These are phyloP conservation scores for Phytophthora pini DNA, from an alignment of 352 stramenopile species.

Conservation along the genomic window DNA sequence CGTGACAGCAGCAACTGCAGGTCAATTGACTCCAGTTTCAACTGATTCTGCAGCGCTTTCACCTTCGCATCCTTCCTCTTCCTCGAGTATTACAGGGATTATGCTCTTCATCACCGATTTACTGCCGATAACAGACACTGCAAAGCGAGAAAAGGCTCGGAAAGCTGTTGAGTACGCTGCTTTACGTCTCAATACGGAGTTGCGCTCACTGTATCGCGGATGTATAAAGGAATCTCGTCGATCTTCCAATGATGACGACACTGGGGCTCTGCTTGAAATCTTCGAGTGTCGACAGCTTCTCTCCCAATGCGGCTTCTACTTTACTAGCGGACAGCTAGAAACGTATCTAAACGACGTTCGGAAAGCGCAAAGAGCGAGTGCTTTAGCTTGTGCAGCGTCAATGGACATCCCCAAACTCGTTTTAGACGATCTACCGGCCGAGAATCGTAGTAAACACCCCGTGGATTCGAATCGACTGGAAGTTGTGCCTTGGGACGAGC, in stretches of 20 bases:
- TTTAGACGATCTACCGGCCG: conserved; percentile 19
- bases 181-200: conserved; percentile 67
- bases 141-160: conserved; percentile 45
- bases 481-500: conserved; percentile 43
- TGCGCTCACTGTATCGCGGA: conserved; percentile 64
- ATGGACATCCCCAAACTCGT: conserved; percentile 23
- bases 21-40: background rate
- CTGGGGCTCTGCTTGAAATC: conserved; percentile 46
- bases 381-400: conserved; percentile 20
- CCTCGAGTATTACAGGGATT: conserved; percentile 31
- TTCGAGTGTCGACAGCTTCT: conserved; percentile 62
- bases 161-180: conserved; percentile 60
- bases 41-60: conserved; percentile 10
- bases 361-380: conserved; percentile 42
- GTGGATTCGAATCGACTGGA: conserved; percentile 32
- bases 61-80: conserved; percentile 14
- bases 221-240: conserved; percentile 44
- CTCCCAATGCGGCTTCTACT: conserved; percentile 47
- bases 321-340: conserved; percentile 51
- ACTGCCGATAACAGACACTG: conserved; percentile 28
- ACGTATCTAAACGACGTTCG: conserved; percentile 45
- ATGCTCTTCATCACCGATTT: conserved; percentile 68
- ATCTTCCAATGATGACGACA: conserved; percentile 29
- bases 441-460: conserved; percentile 31
- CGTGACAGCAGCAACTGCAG: conserved; percentile 25